Evolutionary conservation across 345 rosid genomes (phyloP).

Genomic region (Arabis alpina): DNA sequence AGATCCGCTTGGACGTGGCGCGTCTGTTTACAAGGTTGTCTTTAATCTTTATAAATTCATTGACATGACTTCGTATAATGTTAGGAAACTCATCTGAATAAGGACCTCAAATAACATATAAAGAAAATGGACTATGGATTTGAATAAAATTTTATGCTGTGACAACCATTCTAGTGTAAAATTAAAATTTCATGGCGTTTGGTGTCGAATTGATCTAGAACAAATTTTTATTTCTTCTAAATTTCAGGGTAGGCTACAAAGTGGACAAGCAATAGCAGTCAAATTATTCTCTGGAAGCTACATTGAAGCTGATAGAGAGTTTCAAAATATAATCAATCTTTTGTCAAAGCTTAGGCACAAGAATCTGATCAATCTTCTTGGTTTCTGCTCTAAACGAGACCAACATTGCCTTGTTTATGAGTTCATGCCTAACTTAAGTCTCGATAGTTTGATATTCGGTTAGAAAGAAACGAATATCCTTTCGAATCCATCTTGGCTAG

Average conservation of each 20-base stretch:
- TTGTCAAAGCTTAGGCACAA: conserved; percentile 58
- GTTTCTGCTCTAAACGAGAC: conserved; percentile 49
- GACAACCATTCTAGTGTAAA: too few species aligned
- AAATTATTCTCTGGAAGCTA: conserved; percentile 43
- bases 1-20: conserved; percentile 39
- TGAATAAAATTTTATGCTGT: too few species aligned
- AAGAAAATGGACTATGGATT: too few species aligned
- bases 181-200: too few species aligned
- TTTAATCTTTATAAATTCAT: neutral
- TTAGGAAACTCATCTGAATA: too few species aligned
- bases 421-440: conserved; percentile 61
- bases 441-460: conserved; percentile 54
- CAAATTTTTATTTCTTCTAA: neutral
- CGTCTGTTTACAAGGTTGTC: conserved; percentile 48
- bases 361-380: conserved; percentile 60
- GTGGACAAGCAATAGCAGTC: conserved; percentile 58
- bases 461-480: neutral
- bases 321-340: conserved; percentile 40
- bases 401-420: conserved; percentile 60
- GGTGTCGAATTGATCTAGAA: neutral
- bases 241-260: conserved; percentile 53
- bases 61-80: neutral
- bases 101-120: too few species aligned
- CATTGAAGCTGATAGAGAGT: neutral
- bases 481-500: too few species aligned